These are phyloP conservation scores for Yamadazyma takamatsuzukensis DNA, from an alignment of 805 yeast species.

Conservation along the genomic window DNA sequence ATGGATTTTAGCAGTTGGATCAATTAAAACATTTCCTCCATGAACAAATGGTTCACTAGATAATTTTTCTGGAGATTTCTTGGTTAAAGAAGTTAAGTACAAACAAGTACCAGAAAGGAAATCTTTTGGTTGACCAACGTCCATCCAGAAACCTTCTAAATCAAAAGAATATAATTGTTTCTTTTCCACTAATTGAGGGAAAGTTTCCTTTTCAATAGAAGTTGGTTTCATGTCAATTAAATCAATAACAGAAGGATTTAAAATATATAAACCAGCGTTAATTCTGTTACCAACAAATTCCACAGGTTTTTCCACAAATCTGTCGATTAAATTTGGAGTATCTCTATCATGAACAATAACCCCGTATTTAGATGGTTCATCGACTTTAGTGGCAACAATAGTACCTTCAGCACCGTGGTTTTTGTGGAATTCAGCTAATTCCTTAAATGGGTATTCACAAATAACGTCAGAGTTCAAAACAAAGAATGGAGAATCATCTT, in stretches of 20 bases:
- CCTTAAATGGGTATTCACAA: conserved; percentile 96
- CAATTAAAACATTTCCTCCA: conserved; percentile 84
- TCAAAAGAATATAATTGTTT: conserved; percentile 91
- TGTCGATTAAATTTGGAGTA: conserved; percentile 91
- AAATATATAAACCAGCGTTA: conserved; percentile 97
- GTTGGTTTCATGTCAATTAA: conserved; percentile 97
- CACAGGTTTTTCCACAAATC: conserved; percentile 99
- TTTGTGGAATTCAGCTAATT: conserved; percentile 87
- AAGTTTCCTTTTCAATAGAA: conserved; percentile 98
- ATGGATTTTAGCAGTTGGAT: conserved; percentile 91
- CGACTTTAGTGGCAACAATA: conserved; percentile 98
- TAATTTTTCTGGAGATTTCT: conserved; percentile 71
- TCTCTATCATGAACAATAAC: conserved; percentile 97
- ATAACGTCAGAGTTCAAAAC: conserved; percentile 98
- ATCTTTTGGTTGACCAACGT: conserved; percentile 99
- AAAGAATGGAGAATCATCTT: conserved; percentile 95
- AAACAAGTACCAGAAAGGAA: conserved; percentile 93
- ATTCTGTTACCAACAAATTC: conserved; percentile 99
- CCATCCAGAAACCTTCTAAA: conserved; percentile 99
- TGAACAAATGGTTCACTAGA: conserved; percentile 68
- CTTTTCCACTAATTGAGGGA: conserved; percentile 91
- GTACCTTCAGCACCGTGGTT: conserved; percentile 98
- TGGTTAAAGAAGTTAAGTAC: conserved; percentile 81
- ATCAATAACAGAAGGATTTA: conserved; percentile 96
- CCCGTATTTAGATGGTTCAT: conserved; percentile 99